These are phyloP conservation scores for Dryadomyces sulphureus DNA, from an alignment of 2,329 filamentous ascomycete genomes.

Conservation along the genomic window DNA sequence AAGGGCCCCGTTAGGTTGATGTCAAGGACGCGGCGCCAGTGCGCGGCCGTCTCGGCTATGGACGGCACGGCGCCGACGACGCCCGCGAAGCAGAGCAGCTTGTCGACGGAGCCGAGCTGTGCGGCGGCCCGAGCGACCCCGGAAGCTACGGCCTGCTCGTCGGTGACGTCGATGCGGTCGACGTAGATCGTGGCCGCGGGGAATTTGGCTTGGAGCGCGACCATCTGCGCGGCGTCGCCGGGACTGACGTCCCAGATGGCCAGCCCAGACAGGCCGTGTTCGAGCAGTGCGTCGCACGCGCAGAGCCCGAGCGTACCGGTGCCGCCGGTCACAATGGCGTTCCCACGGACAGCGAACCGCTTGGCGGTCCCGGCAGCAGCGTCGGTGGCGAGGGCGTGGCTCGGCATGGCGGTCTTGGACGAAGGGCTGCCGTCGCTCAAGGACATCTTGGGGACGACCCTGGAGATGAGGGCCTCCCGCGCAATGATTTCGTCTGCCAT, in stretches of 20 bases:
- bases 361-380: not conserved
- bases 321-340: conserved; percentile 45
- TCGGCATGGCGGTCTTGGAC: not conserved
- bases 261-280: conserved; percentile 47
- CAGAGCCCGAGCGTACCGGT: conserved; percentile 47
- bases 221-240: conserved; percentile 6
- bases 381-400: not conserved
- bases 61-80: conserved; percentile 49
- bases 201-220: conserved; percentile 30
- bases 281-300: conserved; percentile 46
- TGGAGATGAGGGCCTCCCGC: not conserved
- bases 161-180: conserved; percentile 37
- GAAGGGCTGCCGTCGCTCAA: not conserved
- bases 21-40: conserved; percentile 51
- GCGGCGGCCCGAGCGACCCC: conserved; percentile 24
- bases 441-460: not conserved
- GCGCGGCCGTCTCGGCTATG: conserved; percentile 37
- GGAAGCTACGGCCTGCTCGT: conserved; percentile 9
- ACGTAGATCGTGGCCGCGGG: conserved; percentile 19
- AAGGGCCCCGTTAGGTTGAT: conserved; percentile 61
- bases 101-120: conserved; percentile 34
- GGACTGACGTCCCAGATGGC: conserved; percentile 43
- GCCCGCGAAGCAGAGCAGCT: conserved; percentile 51
- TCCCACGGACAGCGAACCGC: conserved; percentile 19
- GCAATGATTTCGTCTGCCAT: not conserved